Conservation (phyloP, 768 basidiomycete genomes). For the Rubroboletus pulcherrimus region DNA sequence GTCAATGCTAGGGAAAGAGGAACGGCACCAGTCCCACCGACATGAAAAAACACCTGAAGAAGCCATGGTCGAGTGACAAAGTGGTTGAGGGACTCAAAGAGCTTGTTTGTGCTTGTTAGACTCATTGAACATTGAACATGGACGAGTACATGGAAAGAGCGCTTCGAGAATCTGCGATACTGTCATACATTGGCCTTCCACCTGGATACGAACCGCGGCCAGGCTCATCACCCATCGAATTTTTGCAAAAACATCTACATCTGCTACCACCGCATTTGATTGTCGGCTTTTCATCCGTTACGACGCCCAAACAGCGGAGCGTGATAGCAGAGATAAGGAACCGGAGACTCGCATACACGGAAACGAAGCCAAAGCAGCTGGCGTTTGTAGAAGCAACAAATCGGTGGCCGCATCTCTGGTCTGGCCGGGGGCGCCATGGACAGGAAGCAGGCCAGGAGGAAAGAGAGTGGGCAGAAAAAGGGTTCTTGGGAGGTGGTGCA, state of each 20-base stretch:
- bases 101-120: constrained; percentile 23
- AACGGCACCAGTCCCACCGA: constrained; percentile 53
- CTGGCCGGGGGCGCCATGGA: constrained; percentile 48
- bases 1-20: constrained; percentile 34
- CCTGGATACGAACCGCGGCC: constrained; percentile 60
- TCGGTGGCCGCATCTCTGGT: constrained; percentile 69
- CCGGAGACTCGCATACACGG: constrained; percentile 61
- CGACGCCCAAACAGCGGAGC: constrained; percentile 64
- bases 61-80: not conserved
- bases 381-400: constrained; percentile 48
- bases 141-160: constrained; percentile 2
- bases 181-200: constrained; percentile 57
- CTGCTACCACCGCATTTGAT: constrained; percentile 68
- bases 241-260: constrained; percentile 55
- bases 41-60: constrained; percentile 33
- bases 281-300: constrained; percentile 36
- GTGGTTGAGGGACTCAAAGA: not conserved
- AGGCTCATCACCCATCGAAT: constrained; percentile 51
- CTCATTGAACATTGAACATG: not conserved
- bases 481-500: constrained; percentile 53
- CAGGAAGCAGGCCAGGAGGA: constrained; percentile 61
- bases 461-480: constrained; percentile 58
- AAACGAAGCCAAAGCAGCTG: constrained; percentile 53
- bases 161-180: constrained; percentile 27
- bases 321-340: constrained; percentile 64